Conservation (phyloP, 129 eudicot genomes). For the Escallonia rubra region DNA sequence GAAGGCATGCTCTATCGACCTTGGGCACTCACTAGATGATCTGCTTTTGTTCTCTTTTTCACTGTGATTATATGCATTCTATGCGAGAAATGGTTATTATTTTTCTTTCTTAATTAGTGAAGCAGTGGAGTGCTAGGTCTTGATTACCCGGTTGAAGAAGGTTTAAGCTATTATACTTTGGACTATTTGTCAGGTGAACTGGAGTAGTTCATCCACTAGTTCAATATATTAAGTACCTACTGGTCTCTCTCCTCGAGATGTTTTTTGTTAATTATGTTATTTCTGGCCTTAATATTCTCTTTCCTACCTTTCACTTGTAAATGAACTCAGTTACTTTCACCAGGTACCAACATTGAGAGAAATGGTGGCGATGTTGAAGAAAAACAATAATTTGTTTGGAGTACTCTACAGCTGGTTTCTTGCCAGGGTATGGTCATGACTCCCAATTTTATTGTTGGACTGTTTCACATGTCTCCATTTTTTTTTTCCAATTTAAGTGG, state of each 20-base stretch:
- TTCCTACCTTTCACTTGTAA: slow-evolving; percentile 2
- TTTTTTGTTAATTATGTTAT: not conserved
- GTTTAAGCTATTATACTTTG: not conserved
- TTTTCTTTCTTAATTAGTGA: too few relatives aligned
- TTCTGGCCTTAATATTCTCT: not conserved
- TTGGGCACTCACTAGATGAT: too few relatives aligned
- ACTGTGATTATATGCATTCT: too few relatives aligned
- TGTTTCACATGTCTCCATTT: slow-evolving; percentile 13
- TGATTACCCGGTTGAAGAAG: not conserved
- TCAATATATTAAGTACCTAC: not conserved
- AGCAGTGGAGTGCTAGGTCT: too few relatives aligned
- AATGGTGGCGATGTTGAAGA: slow-evolving; percentile 93
- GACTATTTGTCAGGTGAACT: not conserved
- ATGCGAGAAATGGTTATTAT: too few relatives aligned
- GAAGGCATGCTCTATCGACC: too few relatives aligned
- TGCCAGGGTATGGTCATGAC: slow-evolving; percentile 56
- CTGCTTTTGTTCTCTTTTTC: too few relatives aligned
- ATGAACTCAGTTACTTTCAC: slow-evolving; percentile 21
- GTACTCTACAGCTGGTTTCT: slow-evolving; percentile 97
- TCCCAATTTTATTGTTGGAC: not conserved
- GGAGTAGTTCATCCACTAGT: not conserved
- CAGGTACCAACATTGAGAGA: slow-evolving; percentile 90
- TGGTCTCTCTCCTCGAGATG: not conserved
- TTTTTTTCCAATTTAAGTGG: not conserved
- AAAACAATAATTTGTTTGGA: slow-evolving; percentile 75